Evolutionary conservation across 2,329 filamentous ascomycete genomes (phyloP).

Genomic region (Chrysosporium queenslandicum): DNA sequence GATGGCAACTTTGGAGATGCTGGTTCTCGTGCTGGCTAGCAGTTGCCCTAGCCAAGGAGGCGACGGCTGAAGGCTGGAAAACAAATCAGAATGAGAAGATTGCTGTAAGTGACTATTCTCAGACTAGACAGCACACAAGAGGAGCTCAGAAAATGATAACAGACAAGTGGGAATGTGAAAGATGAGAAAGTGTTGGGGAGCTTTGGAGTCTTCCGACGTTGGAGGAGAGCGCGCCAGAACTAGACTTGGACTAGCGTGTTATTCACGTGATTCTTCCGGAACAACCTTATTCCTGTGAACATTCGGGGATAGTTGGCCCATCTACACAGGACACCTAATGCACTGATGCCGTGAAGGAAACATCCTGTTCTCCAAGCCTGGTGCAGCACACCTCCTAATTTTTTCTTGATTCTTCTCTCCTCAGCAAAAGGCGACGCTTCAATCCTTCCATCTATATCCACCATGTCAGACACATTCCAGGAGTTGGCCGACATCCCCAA

Average conservation of each 20-base stretch:
- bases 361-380: neutral
- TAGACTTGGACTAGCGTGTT: slow-evolving; percentile 2
- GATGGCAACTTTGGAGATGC: neutral
- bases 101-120: neutral
- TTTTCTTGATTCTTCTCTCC: neutral
- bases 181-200: neutral
- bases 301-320: neutral
- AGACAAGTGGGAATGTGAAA: neutral
- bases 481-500: slow-evolving; percentile 50
- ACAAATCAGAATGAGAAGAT: neutral
- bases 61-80: neutral
- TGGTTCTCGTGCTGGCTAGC: neutral
- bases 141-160: neutral
- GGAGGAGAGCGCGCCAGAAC: neutral
- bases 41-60: neutral
- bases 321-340: slow-evolving; percentile 8
- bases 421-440: neutral
- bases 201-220: neutral
- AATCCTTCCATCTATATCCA: slow-evolving; percentile 16
- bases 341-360: neutral
- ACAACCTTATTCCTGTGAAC: neutral
- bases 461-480: slow-evolving; percentile 50
- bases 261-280: neutral
- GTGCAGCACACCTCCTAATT: too few relatives aligned
- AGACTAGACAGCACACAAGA: neutral